phyloP scores from a whole-genome alignment of 2,329 filamentous ascomycete genomes.

The Chlorencoelia australis region DNA sequence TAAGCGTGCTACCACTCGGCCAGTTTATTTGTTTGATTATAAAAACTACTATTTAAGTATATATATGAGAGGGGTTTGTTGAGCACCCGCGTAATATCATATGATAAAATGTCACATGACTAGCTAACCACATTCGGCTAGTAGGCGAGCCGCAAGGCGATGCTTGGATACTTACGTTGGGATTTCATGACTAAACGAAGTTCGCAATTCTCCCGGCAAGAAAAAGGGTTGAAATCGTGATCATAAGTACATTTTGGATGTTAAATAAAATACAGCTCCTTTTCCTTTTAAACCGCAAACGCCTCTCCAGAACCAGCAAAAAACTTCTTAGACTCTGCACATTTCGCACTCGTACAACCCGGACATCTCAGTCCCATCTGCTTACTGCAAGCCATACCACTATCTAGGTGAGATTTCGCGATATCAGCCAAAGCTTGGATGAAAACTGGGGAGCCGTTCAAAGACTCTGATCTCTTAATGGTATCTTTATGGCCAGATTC shows the following conservation, averaged over 20 bases:
- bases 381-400: constrained; percentile 56
- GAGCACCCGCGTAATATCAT: too few relatives aligned
- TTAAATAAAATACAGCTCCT: constrained; percentile 2
- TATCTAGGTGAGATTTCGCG: constrained; percentile 67
- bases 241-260: background rate
- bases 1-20: too few relatives aligned
- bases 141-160: too few relatives aligned
- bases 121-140: too few relatives aligned
- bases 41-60: too few relatives aligned
- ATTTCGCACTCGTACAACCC: constrained; percentile 83
- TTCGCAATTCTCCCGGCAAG: too few relatives aligned
- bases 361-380: constrained; percentile 92
- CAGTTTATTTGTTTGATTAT: too few relatives aligned
- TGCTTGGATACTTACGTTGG: too few relatives aligned
- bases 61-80: too few relatives aligned
- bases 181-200: too few relatives aligned
- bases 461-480: constrained; percentile 80
- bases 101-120: too few relatives aligned
- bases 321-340: constrained; percentile 65
- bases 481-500: constrained; percentile 69
- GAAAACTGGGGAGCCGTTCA: constrained; percentile 87
- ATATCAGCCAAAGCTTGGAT: constrained; percentile 84
- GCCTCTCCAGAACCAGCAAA: constrained; percentile 31
- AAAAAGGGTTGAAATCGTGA: too few relatives aligned
- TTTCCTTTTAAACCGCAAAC: constrained; percentile 10